Percentiles rank a stretch among this genome's conserved stretches.
Conservation (phyloP, 2,329 filamentous ascomycete genomes). For the Paraconiothyrium sp. region DNA sequence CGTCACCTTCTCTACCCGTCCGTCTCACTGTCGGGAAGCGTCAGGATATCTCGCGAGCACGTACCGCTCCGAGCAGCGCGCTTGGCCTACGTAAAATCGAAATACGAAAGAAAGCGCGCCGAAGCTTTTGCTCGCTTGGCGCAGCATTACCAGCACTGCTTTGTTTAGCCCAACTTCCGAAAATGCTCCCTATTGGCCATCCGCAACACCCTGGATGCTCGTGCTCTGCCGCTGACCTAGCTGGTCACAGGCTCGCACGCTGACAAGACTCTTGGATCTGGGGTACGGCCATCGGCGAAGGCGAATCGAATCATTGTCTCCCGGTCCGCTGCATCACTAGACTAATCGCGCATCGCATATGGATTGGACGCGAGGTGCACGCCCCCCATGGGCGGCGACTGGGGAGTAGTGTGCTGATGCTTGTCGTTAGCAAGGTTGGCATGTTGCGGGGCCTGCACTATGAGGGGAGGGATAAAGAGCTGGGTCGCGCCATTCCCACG, state of each 20-base stretch:
- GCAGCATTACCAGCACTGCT: conserved; percentile 3
- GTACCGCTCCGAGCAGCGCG: not conserved
- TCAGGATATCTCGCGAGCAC: not conserved
- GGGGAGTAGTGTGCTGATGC: conserved; percentile 10
- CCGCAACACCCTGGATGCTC: conserved; percentile 1
- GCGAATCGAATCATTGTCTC: conserved; percentile 19
- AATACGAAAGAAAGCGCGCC: conserved; percentile 9
- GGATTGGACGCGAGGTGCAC: conserved; percentile 14
- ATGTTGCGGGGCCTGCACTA: conserved; percentile 25
- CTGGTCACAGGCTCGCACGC: conserved; percentile 22
- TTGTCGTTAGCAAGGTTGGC: conserved; percentile 20
- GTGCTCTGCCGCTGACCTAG: conserved; percentile 35
- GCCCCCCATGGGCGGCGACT: conserved; percentile 5
- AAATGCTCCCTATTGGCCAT: conserved; percentile 27
- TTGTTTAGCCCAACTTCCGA: conserved; percentile 18
- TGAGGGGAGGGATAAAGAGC: conserved; percentile 35
- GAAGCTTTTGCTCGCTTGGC: conserved; percentile 24
- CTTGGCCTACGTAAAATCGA: conserved; percentile 27
- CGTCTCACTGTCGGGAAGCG: not conserved
- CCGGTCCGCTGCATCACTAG: conserved; percentile 23
- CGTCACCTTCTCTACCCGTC: not conserved
- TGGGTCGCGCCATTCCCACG: conserved; percentile 19
- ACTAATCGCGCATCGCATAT: conserved; percentile 15
- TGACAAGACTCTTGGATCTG: conserved; percentile 31
- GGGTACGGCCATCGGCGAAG: conserved; percentile 22